Percentiles rank a stretch among this genome's conserved stretches.
Evolutionary conservation across 2,329 filamentous ascomycete species (phyloP).

Genomic region (Lecanicillium sp.): DNA sequence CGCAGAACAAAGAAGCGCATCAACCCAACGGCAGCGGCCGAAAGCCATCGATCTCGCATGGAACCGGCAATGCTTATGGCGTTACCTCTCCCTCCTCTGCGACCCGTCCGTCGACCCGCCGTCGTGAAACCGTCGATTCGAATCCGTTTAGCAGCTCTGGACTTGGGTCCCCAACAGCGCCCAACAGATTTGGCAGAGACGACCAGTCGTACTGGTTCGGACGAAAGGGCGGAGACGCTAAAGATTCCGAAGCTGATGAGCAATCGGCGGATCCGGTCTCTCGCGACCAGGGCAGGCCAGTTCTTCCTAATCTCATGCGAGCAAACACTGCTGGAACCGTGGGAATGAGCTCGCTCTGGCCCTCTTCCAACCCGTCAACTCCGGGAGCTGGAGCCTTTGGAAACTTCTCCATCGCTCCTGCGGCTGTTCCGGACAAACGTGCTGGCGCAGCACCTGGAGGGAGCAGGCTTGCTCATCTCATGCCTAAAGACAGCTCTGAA

Average conservation of each 20-base stretch:
- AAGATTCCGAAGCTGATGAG: conserved; percentile 39
- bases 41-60: conserved; percentile 77
- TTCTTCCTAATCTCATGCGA: conserved; percentile 45
- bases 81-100: conserved; percentile 66
- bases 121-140: conserved; percentile 72
- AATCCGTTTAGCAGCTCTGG: conserved; percentile 53
- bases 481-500: conserved; percentile 71
- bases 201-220: conserved; percentile 54
- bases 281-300: conserved; percentile 28
- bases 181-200: conserved; percentile 55
- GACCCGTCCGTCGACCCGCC: conserved; percentile 67
- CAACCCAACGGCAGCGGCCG: conserved; percentile 59
- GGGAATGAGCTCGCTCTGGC: conserved; percentile 39
- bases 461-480: conserved; percentile 79
- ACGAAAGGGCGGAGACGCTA: conserved; percentile 48
- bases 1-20: conserved; percentile 63
- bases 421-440: conserved; percentile 64
- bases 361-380: conserved; percentile 48
- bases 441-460: conserved; percentile 64
- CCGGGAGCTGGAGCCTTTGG: conserved; percentile 78
- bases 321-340: conserved; percentile 47
- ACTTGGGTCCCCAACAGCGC: conserved; percentile 55
- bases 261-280: conserved; percentile 17
- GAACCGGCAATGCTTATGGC: conserved; percentile 57
- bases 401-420: conserved; percentile 67